Evolutionary conservation across 805 yeast genomes (phyloP).

Genomic region (Starmerella apicola): DNA sequence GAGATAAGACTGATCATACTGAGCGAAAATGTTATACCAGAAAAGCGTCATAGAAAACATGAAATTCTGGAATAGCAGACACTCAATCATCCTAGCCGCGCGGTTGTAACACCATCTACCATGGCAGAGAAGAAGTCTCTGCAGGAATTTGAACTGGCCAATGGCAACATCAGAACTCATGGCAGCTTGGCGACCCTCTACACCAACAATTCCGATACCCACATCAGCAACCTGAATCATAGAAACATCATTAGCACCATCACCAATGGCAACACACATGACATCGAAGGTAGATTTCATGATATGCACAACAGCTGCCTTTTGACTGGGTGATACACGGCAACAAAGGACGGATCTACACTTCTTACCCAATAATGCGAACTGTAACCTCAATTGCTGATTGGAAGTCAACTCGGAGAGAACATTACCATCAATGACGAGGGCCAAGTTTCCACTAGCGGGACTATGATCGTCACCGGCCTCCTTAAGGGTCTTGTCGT

Average conservation of each 20-base stretch:
- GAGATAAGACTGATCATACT: slow-evolving; percentile 65
- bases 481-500: slow-evolving; percentile 33
- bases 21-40: slow-evolving; percentile 62
- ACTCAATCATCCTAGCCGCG: slow-evolving; percentile 66
- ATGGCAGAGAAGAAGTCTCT: slow-evolving; percentile 57
- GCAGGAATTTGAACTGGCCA: slow-evolving; percentile 63
- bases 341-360: slow-evolving; percentile 71
- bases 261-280: slow-evolving; percentile 75
- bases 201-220: slow-evolving; percentile 81
- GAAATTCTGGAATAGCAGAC: slow-evolving; percentile 68
- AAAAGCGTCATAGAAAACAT: slow-evolving; percentile 62
- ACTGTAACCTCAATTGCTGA: slow-evolving; percentile 36
- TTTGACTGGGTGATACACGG: slow-evolving; percentile 77
- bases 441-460: slow-evolving; percentile 45
- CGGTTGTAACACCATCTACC: slow-evolving; percentile 75
- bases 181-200: slow-evolving; percentile 77
- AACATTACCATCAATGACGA: slow-evolving; percentile 62
- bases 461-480: slow-evolving; percentile 55
- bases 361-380: slow-evolving; percentile 59
- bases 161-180: slow-evolving; percentile 78
- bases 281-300: slow-evolving; percentile 57
- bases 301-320: slow-evolving; percentile 59
- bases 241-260: slow-evolving; percentile 80
- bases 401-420: slow-evolving; percentile 34
- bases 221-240: slow-evolving; percentile 81